Evolutionary conservation across 371 early-diverging fungal genomes (phyloP), one percentile per base, ranked within the genome.

Genomic region (Gilbertella persicaria): DNA sequence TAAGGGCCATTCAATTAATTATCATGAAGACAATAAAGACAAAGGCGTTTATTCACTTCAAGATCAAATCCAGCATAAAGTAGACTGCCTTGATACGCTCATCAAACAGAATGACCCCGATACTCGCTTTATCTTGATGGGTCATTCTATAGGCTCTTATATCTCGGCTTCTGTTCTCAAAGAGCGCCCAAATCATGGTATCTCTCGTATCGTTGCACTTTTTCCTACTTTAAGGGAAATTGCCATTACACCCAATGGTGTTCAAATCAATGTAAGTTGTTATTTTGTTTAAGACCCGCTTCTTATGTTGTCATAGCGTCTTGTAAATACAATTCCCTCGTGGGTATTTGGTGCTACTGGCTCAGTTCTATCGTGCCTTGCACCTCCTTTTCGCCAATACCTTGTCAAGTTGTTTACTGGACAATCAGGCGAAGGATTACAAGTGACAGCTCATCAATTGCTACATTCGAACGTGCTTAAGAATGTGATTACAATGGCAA

Each of bases 201-300:
- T 94, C 26, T 66, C 66, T 29, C 82, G 84, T 4, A 58, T 88
- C 3, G 77, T 91, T 47, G 77, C 77, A 1, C 66, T 94, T 47
- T 93, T 93, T 56, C 95, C 95, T 8, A 86, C 92, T 0, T 59
- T 94, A 3, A 83, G 85, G 36, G 71, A 84, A 20, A 91, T 94
- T 51, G 85, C 83, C 0, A 64, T 78, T 6, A 88, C 92, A 13
- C 92, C 92, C 4, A 84, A 88, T 23, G 95, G 93, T 4, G 71
- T 74, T 6, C 66, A 80, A 30, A 65, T 91, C 39, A 60, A 71
- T 49, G 82, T 84, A 73, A 53, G 62, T 51, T 21, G 6, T 19
- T 2, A 8, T 28, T 9, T 17, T 23, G 12, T 5, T n/a, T 25
- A 6, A 51, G 16, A n/a, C 1, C 1, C 3, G 3, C 45, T 33